Evolutionary conservation across 306 rosid genomes (phyloP), one percentile per base, ranked within the genome.

Genomic region (Cicer arietinum): DNA sequence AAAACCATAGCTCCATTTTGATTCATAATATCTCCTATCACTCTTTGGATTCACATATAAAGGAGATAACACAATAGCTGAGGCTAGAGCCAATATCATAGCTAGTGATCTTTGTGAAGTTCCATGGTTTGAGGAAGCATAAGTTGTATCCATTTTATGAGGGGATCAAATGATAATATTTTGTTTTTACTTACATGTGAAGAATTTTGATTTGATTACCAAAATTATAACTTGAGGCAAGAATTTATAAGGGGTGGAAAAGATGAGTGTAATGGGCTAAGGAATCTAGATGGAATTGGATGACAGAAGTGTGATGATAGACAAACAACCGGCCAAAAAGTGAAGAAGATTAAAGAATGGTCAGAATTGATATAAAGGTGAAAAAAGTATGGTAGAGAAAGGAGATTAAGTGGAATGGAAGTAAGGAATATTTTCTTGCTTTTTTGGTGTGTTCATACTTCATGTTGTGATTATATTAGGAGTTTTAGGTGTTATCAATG

Each of bases 271-370:
- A 30, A 74, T 40, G 80, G 85, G 73, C 67, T 76, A 85, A 86
- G 96, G 90, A 88, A 93, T 90, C 87, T 52, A 79, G 68, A 10
- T 87, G 88, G 84, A 78, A 87, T 76, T 82, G 72, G 84, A 61
- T 83, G 88, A 61, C 47, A 78, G 66, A 77, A 58, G 77, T n/a
- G 65, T 60, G 66, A 12, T 60, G 73, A 79, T 7, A 11, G 85
- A 86, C 72, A 86, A 71, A 70, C 42, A 70, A 84, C 94, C 91
- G 92, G 79, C 98, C 92, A 87, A 83, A 92, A 92, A 87, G 98
- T 82, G 76, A 39, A 64, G 71, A 70, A 53, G 48, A 70, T 45
- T 39, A 47, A 81, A 74, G 56, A 77, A 70, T 54, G 69, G 47
- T 65, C 12, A 50, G 61, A 77, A 42, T 62, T 65, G 59, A 79